Evolutionary conservation across 108 stramenopile species (phyloP), one percentile per base, ranked within the genome.

Genomic region (Craspedostauros australis): DNA sequence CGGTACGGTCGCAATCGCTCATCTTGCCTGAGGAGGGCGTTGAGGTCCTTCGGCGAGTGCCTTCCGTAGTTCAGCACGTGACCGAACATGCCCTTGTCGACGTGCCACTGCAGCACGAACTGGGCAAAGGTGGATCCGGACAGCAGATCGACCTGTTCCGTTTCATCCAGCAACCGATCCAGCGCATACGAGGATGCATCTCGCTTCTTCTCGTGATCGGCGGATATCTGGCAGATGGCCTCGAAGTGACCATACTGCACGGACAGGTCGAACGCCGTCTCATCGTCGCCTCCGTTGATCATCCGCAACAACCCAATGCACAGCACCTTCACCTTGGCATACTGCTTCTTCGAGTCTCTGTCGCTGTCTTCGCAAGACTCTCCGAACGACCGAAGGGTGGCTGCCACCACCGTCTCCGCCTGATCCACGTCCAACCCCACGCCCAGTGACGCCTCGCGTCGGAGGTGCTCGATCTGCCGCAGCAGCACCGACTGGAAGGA

Each of bases 11-110:
- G 66, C 43, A 74, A 27, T 14, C 66, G 57, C 31, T 57, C 54
- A 37, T 74, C 61, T 24, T 42, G 40, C 5, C 57, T 50, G 55
- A 68, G 45, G 14, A 68, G 24, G 16, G 27, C n/a, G 7, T 37
- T 52, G 20, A 74, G 36, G 16, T 65, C 66, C n/a, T 23, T 25
- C 22, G 66, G 62, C 1, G 52, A 48, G 19, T 64, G 57, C 4
- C 62, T 55, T 4, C 73, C 73, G 32, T 69, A 69, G 43, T 68
- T 59, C 30, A 74, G 42, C 30, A 62, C 62, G 22, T 74, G 63
- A 8, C 64, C 73, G 47, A 65, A 68, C n/a, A 68, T 34, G 0
- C 62, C 67, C 12, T 42, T 44, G 24, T 74, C 67, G 32, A 62
- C 44, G 36, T 65, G 62, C 63, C 64, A 74, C 39, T 68, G 63